These are phyloP conservation scores for Primulina eburnea DNA, from an alignment of 257 asterid genomes.

Conservation along the genomic window DNA sequence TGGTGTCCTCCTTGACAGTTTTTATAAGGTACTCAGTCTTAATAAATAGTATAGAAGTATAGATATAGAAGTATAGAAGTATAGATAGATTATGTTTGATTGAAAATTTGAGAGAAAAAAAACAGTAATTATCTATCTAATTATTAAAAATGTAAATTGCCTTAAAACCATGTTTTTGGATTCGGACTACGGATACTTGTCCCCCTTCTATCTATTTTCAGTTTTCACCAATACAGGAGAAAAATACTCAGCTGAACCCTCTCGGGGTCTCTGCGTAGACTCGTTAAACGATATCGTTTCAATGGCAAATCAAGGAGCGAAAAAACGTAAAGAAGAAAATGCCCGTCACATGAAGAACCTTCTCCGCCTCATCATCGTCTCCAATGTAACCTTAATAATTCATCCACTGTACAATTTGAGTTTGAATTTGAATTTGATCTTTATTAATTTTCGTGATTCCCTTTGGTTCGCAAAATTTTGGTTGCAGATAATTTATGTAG, in stretches of 20 bases:
- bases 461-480: constrained; percentile 13
- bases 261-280: not conserved
- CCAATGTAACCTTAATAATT: constrained; percentile 47
- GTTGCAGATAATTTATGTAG: constrained; percentile 57
- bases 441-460: not conserved
- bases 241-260: not conserved
- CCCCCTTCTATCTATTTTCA: too few species aligned
- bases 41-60: too few species aligned
- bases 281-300: not conserved
- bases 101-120: too few species aligned
- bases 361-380: constrained; percentile 56
- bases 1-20: too few species aligned
- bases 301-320: constrained; percentile 99
- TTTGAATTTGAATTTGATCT: not conserved
- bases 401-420: not conserved
- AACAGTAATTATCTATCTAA: too few species aligned
- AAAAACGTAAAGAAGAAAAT: constrained; percentile 90
- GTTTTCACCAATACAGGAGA: too few species aligned
- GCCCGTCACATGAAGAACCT: constrained; percentile 75
- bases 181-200: too few species aligned
- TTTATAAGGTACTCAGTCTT: too few species aligned
- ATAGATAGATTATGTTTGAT: too few species aligned
- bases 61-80: too few species aligned
- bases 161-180: too few species aligned
- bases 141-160: too few species aligned